Evolutionary conservation across 768 basidiomycete species (phyloP), one percentile per base, ranked within the genome.

Genomic region (Brasilioporus rufonigricans): DNA sequence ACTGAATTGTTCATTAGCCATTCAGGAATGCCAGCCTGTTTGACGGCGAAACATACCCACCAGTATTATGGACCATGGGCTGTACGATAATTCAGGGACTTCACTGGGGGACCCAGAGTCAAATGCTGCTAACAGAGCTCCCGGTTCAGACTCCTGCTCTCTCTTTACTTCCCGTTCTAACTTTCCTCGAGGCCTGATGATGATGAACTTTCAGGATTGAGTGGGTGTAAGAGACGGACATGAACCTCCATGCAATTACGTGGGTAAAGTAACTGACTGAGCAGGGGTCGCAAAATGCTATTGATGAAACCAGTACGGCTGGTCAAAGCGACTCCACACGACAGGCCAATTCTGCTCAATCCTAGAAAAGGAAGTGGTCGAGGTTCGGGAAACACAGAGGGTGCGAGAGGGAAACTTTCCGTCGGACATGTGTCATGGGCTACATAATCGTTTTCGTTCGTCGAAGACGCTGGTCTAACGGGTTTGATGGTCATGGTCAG

Each of bases 211-310:
- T 84, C 73, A 94, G 90, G 56, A 90, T 74, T 33, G 69, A 66
- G 64, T 89, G 87, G 4, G 84, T 83, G 64, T 86, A 83, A 50
- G 74, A 68, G 50, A 89, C 82, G 62, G 82, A 80, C 54, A 80
- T 48, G 27, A 72, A 70, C 38, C 81, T 84, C 58, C 78, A 71
- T 39, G 81, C 83, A 31, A 87, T 53, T 32, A 79, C 54, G 31
- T 82, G 80, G 60, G 89, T 79, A 18, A 71, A 61, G 58, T 83
- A 93, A 64, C 93, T 89, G 46, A 91, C 60, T 27, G 95, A 62
- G 91, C 86, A 69, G 97, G 95, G 21, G 86, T 82, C 90, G n/a
- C 93, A 95, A 78, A 87, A 96, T 1, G 94, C 91, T 0, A 92
- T n/a, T 94, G 36, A 80, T 78, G 18, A 89, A 87, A 58, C 80